Evolutionary conservation across 805 yeast species (phyloP).

Genomic region (Peterozyma toletana): DNA sequence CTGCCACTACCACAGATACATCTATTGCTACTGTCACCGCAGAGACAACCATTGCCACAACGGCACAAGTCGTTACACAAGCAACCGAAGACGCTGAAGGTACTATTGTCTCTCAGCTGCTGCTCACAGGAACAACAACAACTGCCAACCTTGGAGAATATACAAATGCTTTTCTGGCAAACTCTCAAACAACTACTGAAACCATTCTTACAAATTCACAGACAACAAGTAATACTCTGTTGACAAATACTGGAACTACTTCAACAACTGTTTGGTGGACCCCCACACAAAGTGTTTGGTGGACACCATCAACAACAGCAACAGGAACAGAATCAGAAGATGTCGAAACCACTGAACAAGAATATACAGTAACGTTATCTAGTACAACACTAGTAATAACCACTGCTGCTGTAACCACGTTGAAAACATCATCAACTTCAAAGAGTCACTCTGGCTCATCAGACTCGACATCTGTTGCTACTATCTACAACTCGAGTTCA

Average conservation of each 20-base stretch:
- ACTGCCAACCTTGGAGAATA: not conserved
- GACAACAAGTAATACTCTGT: not conserved
- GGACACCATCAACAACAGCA: conserved; percentile 7
- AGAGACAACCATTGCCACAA: conserved; percentile 1
- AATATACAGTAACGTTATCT: conserved; percentile 1
- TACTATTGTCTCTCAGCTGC: not conserved
- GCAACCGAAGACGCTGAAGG: not conserved
- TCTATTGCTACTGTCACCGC: conserved; percentile 3
- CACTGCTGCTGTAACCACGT: not conserved
- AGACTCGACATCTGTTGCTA: conserved; percentile 2
- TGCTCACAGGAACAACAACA: not conserved
- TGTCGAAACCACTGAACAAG: not conserved
- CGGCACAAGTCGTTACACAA: conserved; percentile 2
- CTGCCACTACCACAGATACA: conserved; percentile 2
- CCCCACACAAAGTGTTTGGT: conserved; percentile 4
- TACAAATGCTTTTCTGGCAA: not conserved
- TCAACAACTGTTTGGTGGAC: conserved; percentile 9
- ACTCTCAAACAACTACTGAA: not conserved
- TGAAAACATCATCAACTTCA: not conserved
- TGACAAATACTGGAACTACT: not conserved
- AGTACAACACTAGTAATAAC: conserved; percentile 6
- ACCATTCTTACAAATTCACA: not conserved
- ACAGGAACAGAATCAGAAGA: not conserved
- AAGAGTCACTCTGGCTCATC: not conserved
- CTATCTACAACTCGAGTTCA: conserved; percentile 4